These are phyloP conservation scores for Fraxinus nigra DNA, from an alignment of 305 asterid species.

Conservation along the genomic window DNA sequence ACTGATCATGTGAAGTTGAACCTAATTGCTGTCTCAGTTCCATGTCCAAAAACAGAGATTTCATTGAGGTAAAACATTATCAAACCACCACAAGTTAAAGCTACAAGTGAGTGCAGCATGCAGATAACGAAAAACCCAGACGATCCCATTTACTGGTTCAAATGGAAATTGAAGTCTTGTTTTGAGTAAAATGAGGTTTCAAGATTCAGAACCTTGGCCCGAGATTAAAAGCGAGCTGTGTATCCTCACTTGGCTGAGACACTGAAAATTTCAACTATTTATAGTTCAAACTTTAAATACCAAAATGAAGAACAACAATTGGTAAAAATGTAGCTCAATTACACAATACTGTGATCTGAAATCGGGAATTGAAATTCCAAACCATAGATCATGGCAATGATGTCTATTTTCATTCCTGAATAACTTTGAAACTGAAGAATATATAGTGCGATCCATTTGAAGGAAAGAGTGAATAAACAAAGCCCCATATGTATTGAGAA, in stretches of 20 bases:
- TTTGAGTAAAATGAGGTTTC: background rate
- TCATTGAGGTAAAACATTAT: conserved; percentile 62
- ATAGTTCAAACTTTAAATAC: background rate
- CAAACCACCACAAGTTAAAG: conserved; percentile 43
- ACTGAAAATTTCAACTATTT: background rate
- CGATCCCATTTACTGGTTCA: conserved; percentile 36
- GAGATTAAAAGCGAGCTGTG: background rate
- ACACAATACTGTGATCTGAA: conserved; percentile 18
- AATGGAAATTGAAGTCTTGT: background rate
- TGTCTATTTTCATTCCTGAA: conserved; percentile 1
- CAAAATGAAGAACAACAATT: background rate
- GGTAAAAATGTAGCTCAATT: conserved; percentile 2
- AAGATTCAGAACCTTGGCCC: background rate
- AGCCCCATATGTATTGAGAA: conserved; percentile 32
- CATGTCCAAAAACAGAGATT: conserved; percentile 52
- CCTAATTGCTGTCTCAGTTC: conserved; percentile 55
- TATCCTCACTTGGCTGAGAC: background rate
- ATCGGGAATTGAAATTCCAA: conserved; percentile 25
- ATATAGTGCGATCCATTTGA: conserved; percentile 2
- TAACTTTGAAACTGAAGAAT: background rate
- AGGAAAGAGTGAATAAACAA: conserved; percentile 11
- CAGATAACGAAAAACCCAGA: conserved; percentile 54
- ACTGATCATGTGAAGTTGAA: conserved; percentile 47
- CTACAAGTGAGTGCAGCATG: conserved; percentile 45
- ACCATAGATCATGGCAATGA: conserved; percentile 14